Percentiles rank a stretch among this genome's conserved stretches.
Conservation (phyloP, 495 filamentous ascomycete species). For the Hypoxylon lenormandii region DNA sequence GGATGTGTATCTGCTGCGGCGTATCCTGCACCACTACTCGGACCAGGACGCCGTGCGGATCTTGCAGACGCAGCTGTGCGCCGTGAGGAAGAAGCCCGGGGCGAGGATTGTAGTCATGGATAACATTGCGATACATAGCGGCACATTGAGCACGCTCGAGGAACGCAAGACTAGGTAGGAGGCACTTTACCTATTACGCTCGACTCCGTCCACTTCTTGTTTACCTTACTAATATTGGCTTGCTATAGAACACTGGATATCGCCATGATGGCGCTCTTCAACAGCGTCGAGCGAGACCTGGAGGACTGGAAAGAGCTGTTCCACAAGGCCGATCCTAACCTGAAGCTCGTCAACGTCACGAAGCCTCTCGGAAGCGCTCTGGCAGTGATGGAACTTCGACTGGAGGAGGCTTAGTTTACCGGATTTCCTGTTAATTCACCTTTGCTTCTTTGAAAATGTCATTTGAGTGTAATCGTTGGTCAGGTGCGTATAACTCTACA, state of each 20-base stretch:
- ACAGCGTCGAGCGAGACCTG: slow-evolving; percentile 52
- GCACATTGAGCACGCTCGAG: slow-evolving; percentile 44
- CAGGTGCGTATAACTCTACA: slow-evolving; percentile 5
- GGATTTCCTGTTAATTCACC: slow-evolving; percentile 12
- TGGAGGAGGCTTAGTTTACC: slow-evolving; percentile 47
- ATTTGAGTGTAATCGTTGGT: background rate
- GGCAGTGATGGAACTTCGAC: slow-evolving; percentile 38
- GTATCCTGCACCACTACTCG: slow-evolving; percentile 57
- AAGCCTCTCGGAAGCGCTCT: slow-evolving; percentile 42
- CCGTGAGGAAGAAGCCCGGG: slow-evolving; percentile 46
- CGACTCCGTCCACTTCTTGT: background rate
- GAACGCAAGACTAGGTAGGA: slow-evolving; percentile 43
- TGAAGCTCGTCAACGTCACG: slow-evolving; percentile 44
- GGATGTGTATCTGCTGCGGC: slow-evolving; percentile 52
- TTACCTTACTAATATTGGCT: slow-evolving; percentile 1
- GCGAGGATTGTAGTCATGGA: slow-evolving; percentile 57
- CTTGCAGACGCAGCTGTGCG: slow-evolving; percentile 54
- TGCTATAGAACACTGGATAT: slow-evolving; percentile 52
- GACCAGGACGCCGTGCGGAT: slow-evolving; percentile 56
- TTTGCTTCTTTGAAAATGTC: background rate
- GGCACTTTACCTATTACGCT: background rate
- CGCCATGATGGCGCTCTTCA: slow-evolving; percentile 54
- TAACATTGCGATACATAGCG: slow-evolving; percentile 46
- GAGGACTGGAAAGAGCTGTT: slow-evolving; percentile 52
- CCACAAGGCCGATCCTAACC: slow-evolving; percentile 45